These are phyloP conservation scores for Martiniozyma abietophila DNA, from an alignment of 805 yeast genomes.

Conservation along the genomic window DNA sequence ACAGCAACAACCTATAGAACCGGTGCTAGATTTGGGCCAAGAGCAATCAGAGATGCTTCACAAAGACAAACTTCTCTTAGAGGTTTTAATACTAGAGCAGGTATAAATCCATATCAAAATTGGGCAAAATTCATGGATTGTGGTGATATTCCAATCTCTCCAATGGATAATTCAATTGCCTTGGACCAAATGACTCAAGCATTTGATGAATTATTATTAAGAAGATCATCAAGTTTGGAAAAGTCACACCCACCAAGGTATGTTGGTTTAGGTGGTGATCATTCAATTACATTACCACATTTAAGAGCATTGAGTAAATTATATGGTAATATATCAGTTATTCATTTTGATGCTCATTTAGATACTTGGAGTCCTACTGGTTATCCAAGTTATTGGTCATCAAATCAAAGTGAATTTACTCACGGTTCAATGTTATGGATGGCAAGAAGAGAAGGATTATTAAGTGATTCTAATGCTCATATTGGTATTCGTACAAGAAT, in stretches of 20 bases:
- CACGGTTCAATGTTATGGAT: conserved; percentile 87
- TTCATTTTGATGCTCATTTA: conserved; percentile 80
- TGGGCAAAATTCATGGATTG: conserved; percentile 47
- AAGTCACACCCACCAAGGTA: conserved; percentile 44
- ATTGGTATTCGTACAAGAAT: conserved; percentile 72
- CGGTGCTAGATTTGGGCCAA: conserved; percentile 80
- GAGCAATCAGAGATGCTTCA: conserved; percentile 58
- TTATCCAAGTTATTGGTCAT: conserved; percentile 39
- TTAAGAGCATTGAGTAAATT: conserved; percentile 50
- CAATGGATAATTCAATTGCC: conserved; percentile 48
- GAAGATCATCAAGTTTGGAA: conserved; percentile 22
- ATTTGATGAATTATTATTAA: conserved; percentile 43
- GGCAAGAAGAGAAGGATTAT: conserved; percentile 61
- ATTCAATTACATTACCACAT: conserved; percentile 65
- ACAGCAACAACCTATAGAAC: conserved; percentile 73
- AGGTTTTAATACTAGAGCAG: conserved; percentile 57
- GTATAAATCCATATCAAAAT: conserved; percentile 37
- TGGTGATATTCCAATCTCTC: conserved; percentile 50
- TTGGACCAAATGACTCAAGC: conserved; percentile 45
- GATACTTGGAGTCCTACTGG: conserved; percentile 74
- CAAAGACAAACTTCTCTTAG: conserved; percentile 61
- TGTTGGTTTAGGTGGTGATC: conserved; percentile 78
- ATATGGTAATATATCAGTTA: conserved; percentile 61
- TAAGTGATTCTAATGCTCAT: conserved; percentile 51
- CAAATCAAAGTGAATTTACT: conserved; percentile 43